Conservation (phyloP, 345 rosid species). For the Orychophragmus violaceus region DNA sequence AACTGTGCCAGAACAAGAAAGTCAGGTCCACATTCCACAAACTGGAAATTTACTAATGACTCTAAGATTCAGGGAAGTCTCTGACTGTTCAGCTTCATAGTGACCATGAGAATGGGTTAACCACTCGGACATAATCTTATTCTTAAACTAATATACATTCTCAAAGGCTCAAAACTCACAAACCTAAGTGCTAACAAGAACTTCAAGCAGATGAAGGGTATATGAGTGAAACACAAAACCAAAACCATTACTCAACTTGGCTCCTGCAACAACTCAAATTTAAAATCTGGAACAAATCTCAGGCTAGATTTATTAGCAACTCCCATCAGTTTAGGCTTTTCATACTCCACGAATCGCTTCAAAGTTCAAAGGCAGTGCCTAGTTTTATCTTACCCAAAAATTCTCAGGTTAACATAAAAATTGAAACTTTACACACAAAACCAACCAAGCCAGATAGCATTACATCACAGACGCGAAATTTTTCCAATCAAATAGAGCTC, state of each 20-base stretch:
- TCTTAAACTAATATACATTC: not conserved
- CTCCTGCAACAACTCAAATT: slow-evolving; percentile 1
- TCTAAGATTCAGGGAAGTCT: not conserved
- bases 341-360: not conserved
- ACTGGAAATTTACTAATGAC: not conserved
- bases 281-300: not conserved
- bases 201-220: not conserved
- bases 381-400: not conserved
- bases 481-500: not conserved
- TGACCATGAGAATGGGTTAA: not conserved
- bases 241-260: not conserved
- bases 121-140: not conserved
- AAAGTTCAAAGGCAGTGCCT: not conserved
- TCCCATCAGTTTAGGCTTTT: not conserved
- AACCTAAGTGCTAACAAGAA: not conserved
- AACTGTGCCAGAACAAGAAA: not conserved
- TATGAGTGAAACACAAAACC: slow-evolving; percentile 2
- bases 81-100: not conserved
- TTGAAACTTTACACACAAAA: not conserved
- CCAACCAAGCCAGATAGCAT: not conserved
- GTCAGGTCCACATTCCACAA: not conserved
- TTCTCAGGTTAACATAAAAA: not conserved
- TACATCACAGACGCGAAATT: not conserved
- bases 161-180: not conserved
- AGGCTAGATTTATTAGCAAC: not conserved